Base-by-base conservation (phyloP, 768 basidiomycete genomes). In the Podaxis sp. region DNA sequence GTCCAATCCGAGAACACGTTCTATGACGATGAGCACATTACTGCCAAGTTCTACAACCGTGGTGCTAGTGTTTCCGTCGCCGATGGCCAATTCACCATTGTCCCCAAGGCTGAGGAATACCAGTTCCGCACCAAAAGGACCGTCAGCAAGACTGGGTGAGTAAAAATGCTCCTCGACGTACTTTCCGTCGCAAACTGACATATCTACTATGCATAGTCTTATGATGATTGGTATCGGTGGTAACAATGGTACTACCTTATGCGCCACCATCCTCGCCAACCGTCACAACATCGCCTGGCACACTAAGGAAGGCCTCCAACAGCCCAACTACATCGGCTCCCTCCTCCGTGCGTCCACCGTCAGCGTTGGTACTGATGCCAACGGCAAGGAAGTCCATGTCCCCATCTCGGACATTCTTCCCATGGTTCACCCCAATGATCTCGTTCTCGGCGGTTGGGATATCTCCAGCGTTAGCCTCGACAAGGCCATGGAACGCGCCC, bases 361-460 rank as follows among this genome's bases (percentile, higher is more conserved):
- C 65, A 88, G 93, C 71, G 84, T 99, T 62, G 97, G 97, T 49
- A 83, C 84, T 59, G 94, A 99, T 67, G 71, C 74, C 33, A 87
- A 88, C 2, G 91, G 90, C 68, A 93, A 94, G 78, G 97, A 99
- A 71, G 86, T 99, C 67, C 84, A 95, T 70, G 88, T 96, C 65
- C 97, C 97, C 17, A 79, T 99, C 70, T 91, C 89, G 10, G 95
- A 96, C 70, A 86, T 98, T 65, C 84, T 97, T 48, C 96, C 96
- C 53, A 97, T 96, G 93, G 95, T 96, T 53, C 95, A 99, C 78
- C 96, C 96, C 55, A 96, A 97, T 72, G 97, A 98, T 77, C 89
- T 98, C 71, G 93, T 97, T 67, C 86, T 99, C 66, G 94, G 97
- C 54, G 96, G 97, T 20, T 99, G 96, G 97, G 97, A 99, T 71